These are phyloP conservation scores for Leptographium radiaticola DNA, from an alignment of 2,329 filamentous ascomycete genomes.

Conservation along the genomic window DNA sequence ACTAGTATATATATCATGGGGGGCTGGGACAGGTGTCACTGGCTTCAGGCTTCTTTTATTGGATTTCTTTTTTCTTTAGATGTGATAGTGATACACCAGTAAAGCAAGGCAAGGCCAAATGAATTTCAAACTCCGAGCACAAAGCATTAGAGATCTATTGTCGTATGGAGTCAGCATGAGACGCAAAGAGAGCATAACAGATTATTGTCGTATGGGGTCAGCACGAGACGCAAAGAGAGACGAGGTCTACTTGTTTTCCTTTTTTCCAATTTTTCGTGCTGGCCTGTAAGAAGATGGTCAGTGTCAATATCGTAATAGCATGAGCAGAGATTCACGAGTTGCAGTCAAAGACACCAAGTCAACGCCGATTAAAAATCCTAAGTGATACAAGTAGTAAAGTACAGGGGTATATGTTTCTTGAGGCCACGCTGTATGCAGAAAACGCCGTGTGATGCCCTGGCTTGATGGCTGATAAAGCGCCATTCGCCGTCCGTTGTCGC, in stretches of 20 bases:
- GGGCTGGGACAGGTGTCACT: background rate
- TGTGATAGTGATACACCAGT: background rate
- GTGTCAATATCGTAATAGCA: too few species aligned
- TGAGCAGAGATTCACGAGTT: too few species aligned
- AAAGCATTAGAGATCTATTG: too few species aligned
- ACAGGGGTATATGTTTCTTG: background rate
- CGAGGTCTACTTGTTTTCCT: too few species aligned
- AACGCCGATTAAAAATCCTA: background rate
- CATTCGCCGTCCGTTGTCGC: background rate
- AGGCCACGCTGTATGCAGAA: background rate
- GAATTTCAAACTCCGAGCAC: too few species aligned
- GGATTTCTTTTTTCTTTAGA: background rate
- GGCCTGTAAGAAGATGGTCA: too few species aligned
- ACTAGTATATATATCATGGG: conserved; percentile 4
- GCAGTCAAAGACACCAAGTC: too few species aligned
- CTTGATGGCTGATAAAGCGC: background rate
- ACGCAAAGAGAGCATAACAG: too few species aligned
- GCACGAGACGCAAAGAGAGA: too few species aligned
- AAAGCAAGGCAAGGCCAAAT: background rate
- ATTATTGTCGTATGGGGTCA: too few species aligned
- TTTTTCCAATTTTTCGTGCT: too few species aligned
- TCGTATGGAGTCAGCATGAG: too few species aligned
- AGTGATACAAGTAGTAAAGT: background rate
- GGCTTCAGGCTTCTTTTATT: background rate
- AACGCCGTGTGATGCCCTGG: background rate